Conservation (phyloP, 306 rosid species). For the Biancaea sappan region DNA sequence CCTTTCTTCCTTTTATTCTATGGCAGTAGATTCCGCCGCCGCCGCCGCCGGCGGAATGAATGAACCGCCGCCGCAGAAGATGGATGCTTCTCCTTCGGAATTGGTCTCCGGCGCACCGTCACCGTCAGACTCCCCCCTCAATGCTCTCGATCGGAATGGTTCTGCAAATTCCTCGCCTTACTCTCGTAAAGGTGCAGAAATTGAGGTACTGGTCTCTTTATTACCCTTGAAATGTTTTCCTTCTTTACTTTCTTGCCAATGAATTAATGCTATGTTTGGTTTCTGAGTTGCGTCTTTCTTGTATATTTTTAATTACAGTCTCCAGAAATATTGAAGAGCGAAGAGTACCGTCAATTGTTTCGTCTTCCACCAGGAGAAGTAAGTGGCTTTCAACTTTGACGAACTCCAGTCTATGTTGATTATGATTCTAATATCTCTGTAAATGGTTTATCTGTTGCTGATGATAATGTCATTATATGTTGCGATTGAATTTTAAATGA, state of each 20-base stretch:
- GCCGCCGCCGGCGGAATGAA: conserved; percentile 30
- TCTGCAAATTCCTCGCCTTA: conserved; percentile 51
- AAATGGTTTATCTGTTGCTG: conserved; percentile 13
- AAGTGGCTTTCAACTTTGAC: conserved; percentile 45
- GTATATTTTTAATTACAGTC: conserved; percentile 39
- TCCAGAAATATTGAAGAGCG: conserved; percentile 63
- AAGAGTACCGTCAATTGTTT: conserved; percentile 94
- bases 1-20: not conserved
- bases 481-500: not conserved
- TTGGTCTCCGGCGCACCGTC: conserved; percentile 31
- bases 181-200: conserved; percentile 44
- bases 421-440: conserved; percentile 6
- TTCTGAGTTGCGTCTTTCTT: not conserved
- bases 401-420: not conserved
- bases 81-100: conserved; percentile 51
- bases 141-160: conserved; percentile 49
- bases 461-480: not conserved
- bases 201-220: conserved; percentile 46
- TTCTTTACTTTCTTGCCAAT: not conserved
- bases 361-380: conserved; percentile 91
- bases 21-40: conserved; percentile 43
- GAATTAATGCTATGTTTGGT: not conserved
- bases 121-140: conserved; percentile 34
- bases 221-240: not conserved
- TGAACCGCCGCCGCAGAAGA: conserved; percentile 45